Conservation (phyloP, 164 flowering plant species). For the Dillenia suffruticosa region DNA sequence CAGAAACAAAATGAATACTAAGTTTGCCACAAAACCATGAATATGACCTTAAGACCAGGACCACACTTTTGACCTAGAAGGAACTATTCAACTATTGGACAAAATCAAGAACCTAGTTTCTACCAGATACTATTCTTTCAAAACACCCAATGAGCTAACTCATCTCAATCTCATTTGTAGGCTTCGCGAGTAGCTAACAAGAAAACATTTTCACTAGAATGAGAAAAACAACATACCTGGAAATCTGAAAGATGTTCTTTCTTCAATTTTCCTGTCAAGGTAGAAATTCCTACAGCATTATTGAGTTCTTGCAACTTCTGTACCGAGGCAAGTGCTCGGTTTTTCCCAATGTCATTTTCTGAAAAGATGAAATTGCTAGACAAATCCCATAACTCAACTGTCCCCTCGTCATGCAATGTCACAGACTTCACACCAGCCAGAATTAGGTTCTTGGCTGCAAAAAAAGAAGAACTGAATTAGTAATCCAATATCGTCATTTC, state of each 20-base stretch:
- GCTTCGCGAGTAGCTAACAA: no score
- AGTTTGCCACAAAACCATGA: no score
- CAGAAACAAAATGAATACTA: no score
- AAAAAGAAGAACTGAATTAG: constrained; percentile 4
- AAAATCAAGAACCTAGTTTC: no score
- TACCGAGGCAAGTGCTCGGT: constrained; percentile 73
- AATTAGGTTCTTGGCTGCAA: constrained; percentile 77
- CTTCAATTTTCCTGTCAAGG: constrained; percentile 44
- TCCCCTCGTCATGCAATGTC: constrained; percentile 75
- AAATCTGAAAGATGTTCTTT: constrained; percentile 66
- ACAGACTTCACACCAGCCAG: constrained; percentile 94
- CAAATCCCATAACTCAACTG: constrained; percentile 79
- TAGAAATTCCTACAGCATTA: constrained; percentile 59
- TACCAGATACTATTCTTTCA: no score
- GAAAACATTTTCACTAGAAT: no score
- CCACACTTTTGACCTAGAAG: no score
- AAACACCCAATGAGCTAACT: no score
- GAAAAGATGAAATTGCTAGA: constrained; percentile 77
- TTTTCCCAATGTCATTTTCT: constrained; percentile 73
- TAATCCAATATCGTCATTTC: no score
- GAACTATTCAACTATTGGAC: no score
- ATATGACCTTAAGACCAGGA: no score
- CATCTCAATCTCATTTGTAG: no score
- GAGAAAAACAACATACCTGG: constrained; percentile 48
- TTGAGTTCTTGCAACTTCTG: constrained; percentile 85